Base-by-base conservation (phyloP, 2,329 filamentous ascomycete genomes). In the Fusarium musae region DNA sequence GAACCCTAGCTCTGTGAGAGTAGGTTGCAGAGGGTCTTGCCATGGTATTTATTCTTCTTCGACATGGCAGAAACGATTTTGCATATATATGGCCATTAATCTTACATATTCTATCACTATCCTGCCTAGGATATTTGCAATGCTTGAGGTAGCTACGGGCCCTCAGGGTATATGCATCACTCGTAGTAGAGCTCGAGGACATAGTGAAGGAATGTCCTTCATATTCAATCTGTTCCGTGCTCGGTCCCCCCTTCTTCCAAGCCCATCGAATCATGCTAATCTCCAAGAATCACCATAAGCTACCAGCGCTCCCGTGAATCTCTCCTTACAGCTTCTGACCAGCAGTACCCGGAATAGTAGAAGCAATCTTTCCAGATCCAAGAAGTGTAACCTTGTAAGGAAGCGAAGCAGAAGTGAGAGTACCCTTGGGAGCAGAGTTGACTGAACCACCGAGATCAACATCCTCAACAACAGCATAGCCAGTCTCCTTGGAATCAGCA, bases 361-460 rank as follows among this genome's bases (percentile, higher is more conserved):
- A 79, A 75, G 85, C 83, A 44, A 89, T 85, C 37, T 81, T 85
- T 19, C 66, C 79, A 1, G 85, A 84, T 5, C 87, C 88, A 46
- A 90, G 78, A 8, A 74, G 62, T 11, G 67, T 68, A 69, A 86
- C 80, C 30, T 79, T 83, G 80, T 91, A 90, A 28, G 79, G 78
- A 77, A 91, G 89, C 1, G 85, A 85, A 23, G 88, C 82, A n/a
- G 81, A 82, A 53, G 80, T 86, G n/a, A 90, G 80, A 10, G 84
- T 87, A 17, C 87, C 87, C 56, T 80, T 77, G 4, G 84, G 84
- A 2, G 88, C 89, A 28, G 76, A 71, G 69, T 78, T 78, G 1
- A 65, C 53, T 1, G 76, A 74, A 13, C 74, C 83, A 47, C 88
- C 85, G 9, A 86, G 79, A 61, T 78, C 72, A 50, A 85, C 83